These are phyloP conservation scores for Chlamydomonas schloesseri DNA, from an alignment of 139 green algal genomes.

Conservation along the genomic window DNA sequence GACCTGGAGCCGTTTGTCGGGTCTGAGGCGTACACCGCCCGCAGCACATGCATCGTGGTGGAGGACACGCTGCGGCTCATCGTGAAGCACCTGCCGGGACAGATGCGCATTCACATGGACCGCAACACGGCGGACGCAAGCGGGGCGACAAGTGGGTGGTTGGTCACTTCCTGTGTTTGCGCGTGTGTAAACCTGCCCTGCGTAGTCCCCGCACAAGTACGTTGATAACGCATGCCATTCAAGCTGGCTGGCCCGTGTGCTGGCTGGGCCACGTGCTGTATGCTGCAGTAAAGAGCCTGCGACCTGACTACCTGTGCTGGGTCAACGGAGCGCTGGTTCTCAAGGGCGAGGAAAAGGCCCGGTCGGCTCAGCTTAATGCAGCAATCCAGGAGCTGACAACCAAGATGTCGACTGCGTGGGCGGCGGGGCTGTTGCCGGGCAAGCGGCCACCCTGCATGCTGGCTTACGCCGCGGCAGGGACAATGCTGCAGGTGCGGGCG, in stretches of 20 bases:
- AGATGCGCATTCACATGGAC: no score
- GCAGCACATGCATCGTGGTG: background rate
- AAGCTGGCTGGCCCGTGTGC: background rate
- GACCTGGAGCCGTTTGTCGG: background rate
- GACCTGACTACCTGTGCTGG: background rate
- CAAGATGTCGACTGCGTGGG: background rate
- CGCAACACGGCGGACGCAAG: no score
- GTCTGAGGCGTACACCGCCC: background rate
- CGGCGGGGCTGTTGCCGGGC: background rate
- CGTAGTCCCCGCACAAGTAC: no score
- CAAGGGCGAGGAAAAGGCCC: background rate
- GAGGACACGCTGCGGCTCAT: background rate
- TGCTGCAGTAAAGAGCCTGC: background rate
- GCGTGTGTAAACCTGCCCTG: background rate
- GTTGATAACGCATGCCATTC: no score
- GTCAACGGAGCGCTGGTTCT: background rate
- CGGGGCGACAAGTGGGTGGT: no score
- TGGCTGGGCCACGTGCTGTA: background rate
- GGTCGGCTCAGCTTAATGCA: background rate
- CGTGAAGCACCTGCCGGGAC: background rate
- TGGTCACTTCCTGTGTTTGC: background rate
- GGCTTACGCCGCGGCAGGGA: background rate
- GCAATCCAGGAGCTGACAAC: background rate
- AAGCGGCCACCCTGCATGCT: background rate
- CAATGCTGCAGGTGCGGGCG: background rate